phyloP scores from a whole-genome alignment of 2,329 filamentous ascomycete genomes.

The Venturia effusa region DNA sequence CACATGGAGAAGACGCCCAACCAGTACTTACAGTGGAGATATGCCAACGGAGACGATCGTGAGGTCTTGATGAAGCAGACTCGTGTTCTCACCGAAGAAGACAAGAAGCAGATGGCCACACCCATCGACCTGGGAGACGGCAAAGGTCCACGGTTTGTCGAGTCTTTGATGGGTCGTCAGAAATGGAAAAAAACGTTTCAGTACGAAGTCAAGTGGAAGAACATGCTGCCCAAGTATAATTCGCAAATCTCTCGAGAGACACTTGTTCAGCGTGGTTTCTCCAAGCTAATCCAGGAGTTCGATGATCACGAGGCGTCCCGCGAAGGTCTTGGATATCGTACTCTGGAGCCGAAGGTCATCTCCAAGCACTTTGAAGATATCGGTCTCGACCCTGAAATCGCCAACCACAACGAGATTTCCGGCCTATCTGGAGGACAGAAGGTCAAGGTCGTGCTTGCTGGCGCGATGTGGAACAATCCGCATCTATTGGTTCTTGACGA shows the following conservation, averaged over 20 bases:
- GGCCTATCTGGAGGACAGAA: conserved; percentile 95
- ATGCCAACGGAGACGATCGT: conserved; percentile 91
- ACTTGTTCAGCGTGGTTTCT: conserved; percentile 71
- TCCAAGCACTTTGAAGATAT: conserved; percentile 97
- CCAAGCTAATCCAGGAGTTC: conserved; percentile 93
- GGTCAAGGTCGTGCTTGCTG: conserved; percentile 95
- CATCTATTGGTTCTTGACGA: conserved; percentile 96
- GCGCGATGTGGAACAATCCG: conserved; percentile 98
- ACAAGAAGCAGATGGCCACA: conserved; percentile 86
- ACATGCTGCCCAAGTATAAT: conserved; percentile 86
- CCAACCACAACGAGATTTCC: conserved; percentile 96
- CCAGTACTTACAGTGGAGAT: conserved; percentile 98
- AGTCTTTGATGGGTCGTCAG: conserved; percentile 86
- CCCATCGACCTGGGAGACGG: conserved; percentile 77
- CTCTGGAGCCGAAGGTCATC: conserved; percentile 86
- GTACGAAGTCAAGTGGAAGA: conserved; percentile 95
- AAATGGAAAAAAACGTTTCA: conserved; percentile 99
- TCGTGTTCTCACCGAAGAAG: conserved; percentile 72
- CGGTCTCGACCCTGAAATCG: conserved; percentile 92
- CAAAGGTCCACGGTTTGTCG: conserved; percentile 64
- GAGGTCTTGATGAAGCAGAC: conserved; percentile 98
- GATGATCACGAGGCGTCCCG: conserved; percentile 98
- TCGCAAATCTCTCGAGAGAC: conserved; percentile 88
- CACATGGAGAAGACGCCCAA: conserved; percentile 98
- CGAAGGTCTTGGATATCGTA: conserved; percentile 91